Percentiles rank a stretch among this genome's conserved stretches.
These are phyloP conservation scores for Drosera spatulata DNA, from an alignment of 179 eudicot species.

Conservation along the genomic window DNA sequence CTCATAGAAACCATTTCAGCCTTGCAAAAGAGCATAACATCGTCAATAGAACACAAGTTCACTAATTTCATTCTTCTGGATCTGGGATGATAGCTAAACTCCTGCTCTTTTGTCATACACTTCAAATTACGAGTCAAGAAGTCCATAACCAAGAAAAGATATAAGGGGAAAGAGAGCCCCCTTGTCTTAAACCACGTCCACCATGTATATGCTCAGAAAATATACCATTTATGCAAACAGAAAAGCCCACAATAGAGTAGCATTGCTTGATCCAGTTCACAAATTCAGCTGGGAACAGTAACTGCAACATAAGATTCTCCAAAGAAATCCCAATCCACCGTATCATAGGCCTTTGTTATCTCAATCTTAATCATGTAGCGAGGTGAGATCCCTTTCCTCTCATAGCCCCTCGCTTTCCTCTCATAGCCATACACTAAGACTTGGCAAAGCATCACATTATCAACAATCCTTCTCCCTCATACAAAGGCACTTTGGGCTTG, in stretches of 20 bases:
- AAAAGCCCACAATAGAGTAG: neutral
- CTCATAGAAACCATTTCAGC: no score
- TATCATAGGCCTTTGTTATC: constrained; percentile 1
- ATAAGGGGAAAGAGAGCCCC: neutral
- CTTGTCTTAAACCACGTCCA: neutral
- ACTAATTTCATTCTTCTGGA: no score
- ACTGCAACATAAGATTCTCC: neutral
- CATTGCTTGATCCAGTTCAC: neutral
- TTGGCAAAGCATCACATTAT: neutral
- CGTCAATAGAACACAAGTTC: no score
- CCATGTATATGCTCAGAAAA: neutral
- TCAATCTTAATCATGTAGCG: neutral
- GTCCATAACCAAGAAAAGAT: neutral
- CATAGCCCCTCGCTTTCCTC: neutral
- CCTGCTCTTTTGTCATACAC: no score
- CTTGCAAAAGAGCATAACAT: no score
- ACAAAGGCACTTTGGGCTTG: neutral
- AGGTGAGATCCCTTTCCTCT: neutral
- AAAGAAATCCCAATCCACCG: neutral
- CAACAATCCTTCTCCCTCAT: neutral
- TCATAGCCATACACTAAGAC: neutral
- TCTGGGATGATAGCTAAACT: no score
- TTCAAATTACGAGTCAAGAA: neutral
- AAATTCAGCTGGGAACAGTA: neutral
- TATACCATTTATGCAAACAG: neutral